Conservation (phyloP, 768 basidiomycete species). For the Podaxis sp. region DNA sequence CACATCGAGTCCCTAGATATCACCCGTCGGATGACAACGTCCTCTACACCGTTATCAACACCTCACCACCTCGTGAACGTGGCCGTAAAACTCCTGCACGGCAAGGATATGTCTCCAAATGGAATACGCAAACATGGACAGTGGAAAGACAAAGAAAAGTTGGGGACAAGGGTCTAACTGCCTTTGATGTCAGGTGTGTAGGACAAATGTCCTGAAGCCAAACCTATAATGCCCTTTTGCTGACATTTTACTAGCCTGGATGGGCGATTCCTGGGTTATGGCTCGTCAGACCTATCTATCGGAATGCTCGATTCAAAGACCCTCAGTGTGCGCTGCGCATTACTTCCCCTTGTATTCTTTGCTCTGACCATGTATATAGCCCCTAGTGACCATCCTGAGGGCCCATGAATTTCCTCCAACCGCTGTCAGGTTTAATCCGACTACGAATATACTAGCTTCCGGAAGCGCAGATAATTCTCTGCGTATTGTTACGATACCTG, state of each 20-base stretch:
- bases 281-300: slow-evolving; percentile 83
- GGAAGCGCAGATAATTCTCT: slow-evolving; percentile 91
- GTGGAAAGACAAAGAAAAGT: slow-evolving; percentile 68
- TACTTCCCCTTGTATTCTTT: neutral
- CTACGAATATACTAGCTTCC: slow-evolving; percentile 77
- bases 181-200: slow-evolving; percentile 82
- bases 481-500: slow-evolving; percentile 55
- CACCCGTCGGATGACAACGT: slow-evolving; percentile 51
- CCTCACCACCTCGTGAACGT: slow-evolving; percentile 56
- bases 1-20: slow-evolving; percentile 38
- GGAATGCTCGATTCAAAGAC: slow-evolving; percentile 81
- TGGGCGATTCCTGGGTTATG: slow-evolving; percentile 82
- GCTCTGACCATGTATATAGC: slow-evolving; percentile 46
- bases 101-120: slow-evolving; percentile 67
- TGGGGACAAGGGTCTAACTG: slow-evolving; percentile 79
- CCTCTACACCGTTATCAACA: slow-evolving; percentile 75
- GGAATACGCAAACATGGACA: slow-evolving; percentile 72
- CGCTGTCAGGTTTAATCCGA: slow-evolving; percentile 83
- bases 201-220: neutral
- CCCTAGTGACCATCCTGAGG: slow-evolving; percentile 82
- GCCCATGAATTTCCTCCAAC: slow-evolving; percentile 96
- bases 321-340: slow-evolving; percentile 56
- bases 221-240: neutral
- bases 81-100: slow-evolving; percentile 53
- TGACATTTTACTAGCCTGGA: slow-evolving; percentile 52